Base-by-base conservation (phyloP, 2,329 filamentous ascomycete genomes). In the Fusarium torulosum region DNA sequence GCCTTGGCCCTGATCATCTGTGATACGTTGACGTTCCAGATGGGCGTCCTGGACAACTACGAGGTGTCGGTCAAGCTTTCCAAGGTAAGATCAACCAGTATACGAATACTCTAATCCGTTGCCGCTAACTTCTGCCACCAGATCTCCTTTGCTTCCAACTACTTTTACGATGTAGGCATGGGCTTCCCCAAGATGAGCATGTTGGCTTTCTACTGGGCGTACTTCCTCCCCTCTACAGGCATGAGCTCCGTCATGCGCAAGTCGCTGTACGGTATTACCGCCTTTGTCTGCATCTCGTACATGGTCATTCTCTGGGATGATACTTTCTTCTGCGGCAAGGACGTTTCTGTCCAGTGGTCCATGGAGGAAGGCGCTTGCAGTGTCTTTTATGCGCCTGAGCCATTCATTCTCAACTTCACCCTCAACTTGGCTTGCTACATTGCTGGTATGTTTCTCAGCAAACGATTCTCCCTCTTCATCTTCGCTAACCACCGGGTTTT, bases 111-210 rank as follows among this genome's bases (percentile, higher is more conserved):
- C 7, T 11, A 2, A 20, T 4, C 1, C 11, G 23, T 20, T 13
- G 17, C 13, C 8, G 25, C 47, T 68, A 19, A 68, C 40, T 13
- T 11, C 0, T 5, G 4, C 1, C 14, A 10, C 3, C 1, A 76
- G 75, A 77, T 78, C 31, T 76, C 74, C 2, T 78, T 78, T 19
- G 72, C 76, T 0, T 78, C 76, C 38, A 78, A 78, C 65, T 78
- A 78, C 56, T 78, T 78, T 40, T 78, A 78, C 63, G 76, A 78
- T 45, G 73, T 78, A 4, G 76, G 76, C 7, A 78, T 78, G 76
- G 76, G 75, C 0, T 77, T 78, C 29, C 76, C 76, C 5, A 78
- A 78, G 51, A 64, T 78, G 60, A 77, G 75, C 59, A 78, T 78
- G 76, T 21, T 78, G 21, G 76, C 76, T 2, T 78, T 78, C 51